Evolutionary conservation across 352 stramenopile genomes (phyloP).

Genomic region (Pythium dissotocum): DNA sequence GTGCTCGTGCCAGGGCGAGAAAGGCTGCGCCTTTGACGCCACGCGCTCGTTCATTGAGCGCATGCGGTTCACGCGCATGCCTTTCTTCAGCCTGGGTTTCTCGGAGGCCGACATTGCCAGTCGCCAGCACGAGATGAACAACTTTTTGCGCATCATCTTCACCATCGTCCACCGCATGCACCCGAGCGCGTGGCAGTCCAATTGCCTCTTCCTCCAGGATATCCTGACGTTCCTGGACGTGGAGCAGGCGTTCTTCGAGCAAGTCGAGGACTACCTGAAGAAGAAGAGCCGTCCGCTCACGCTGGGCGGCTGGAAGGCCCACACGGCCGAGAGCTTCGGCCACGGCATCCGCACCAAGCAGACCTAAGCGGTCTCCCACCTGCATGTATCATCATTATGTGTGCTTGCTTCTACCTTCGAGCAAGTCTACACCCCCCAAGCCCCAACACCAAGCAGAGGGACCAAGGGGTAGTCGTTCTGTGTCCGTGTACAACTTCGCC

Average conservation of each 20-base stretch:
- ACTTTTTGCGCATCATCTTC: constrained; percentile 82
- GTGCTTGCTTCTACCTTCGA: not conserved
- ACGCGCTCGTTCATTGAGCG: constrained; percentile 72
- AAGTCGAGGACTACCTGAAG: constrained; percentile 66
- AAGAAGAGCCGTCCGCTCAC: constrained; percentile 68
- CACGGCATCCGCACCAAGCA: constrained; percentile 56
- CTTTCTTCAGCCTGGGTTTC: constrained; percentile 56
- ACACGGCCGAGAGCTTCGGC: constrained; percentile 78
- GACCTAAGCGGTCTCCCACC: not conserved
- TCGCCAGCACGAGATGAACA: constrained; percentile 79
- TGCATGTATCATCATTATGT: constrained; percentile 7
- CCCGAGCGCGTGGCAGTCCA: constrained; percentile 55
- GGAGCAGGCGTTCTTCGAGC: constrained; percentile 67
- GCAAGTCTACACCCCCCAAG: not conserved
- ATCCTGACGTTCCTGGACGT: constrained; percentile 81
- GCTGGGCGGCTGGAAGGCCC: constrained; percentile 74
- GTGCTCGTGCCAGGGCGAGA: constrained; percentile 58
- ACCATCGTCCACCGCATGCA: constrained; percentile 79
- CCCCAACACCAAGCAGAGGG: constrained; percentile 12
- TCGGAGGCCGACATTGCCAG: constrained; percentile 53
- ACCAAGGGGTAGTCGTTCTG: constrained; percentile 29
- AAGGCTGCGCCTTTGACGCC: constrained; percentile 70
- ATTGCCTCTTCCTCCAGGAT: constrained; percentile 82
- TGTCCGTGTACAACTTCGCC: constrained; percentile 18
- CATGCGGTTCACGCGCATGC: constrained; percentile 75